These are phyloP conservation scores for Chloroidium sp. DNA, from an alignment of 163 green algal species.

Conservation along the genomic window DNA sequence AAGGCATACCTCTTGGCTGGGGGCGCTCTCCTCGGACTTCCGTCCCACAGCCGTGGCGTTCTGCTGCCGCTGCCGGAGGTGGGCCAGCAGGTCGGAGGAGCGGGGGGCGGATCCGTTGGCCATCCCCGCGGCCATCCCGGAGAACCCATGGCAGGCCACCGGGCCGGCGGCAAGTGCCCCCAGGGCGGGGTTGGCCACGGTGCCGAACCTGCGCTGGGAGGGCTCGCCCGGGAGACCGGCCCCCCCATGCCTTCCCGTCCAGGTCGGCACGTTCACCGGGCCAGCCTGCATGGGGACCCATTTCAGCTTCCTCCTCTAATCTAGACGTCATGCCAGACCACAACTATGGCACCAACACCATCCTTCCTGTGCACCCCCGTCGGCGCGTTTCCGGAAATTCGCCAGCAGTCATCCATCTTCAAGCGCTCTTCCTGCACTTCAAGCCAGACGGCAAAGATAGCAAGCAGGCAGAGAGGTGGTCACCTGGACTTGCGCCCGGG, in stretches of 20 bases:
- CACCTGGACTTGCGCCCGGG: conserved; percentile 12
- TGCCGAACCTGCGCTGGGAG: conserved; percentile 27
- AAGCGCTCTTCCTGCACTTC: too few species aligned
- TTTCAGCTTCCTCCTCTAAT: background rate
- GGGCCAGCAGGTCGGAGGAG: conserved; percentile 35
- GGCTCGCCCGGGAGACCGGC: conserved; percentile 11
- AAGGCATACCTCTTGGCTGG: background rate
- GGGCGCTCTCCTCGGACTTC: background rate
- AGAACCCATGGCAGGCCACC: background rate
- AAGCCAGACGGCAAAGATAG: too few species aligned
- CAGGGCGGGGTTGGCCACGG: conserved; percentile 17
- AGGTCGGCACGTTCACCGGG: conserved; percentile 74
- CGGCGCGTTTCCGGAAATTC: too few species aligned
- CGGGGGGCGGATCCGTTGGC: conserved; percentile 15
- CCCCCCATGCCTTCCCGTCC: conserved; percentile 61
- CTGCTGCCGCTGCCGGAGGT: conserved; percentile 23
- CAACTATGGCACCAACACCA: background rate
- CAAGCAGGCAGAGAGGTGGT: too few species aligned
- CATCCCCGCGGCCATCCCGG: conserved; percentile 2
- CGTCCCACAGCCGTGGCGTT: too few species aligned
- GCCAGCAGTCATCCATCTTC: too few species aligned
- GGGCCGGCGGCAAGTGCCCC: background rate
- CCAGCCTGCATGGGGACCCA: background rate
- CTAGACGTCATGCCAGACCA: background rate
- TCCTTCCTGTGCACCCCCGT: background rate